Evolutionary conservation across 768 basidiomycete genomes (phyloP).

Genomic region (Rhizopogon salebrosus): DNA sequence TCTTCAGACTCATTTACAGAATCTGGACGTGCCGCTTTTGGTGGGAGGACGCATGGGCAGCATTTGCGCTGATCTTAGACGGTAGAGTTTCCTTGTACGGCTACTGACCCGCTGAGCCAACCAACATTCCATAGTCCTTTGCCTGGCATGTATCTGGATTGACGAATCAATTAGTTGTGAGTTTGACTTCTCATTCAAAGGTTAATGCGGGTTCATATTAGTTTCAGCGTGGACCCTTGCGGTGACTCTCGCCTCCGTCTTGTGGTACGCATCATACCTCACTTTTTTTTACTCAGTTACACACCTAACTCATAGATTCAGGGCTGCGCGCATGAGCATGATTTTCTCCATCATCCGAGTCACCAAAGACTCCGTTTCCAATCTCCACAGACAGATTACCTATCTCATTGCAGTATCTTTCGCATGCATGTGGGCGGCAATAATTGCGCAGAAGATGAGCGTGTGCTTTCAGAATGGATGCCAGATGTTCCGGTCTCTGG

Average conservation of each 20-base stretch:
- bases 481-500: not conserved
- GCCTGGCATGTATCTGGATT: no score
- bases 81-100: not conserved
- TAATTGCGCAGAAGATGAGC: not conserved
- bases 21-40: not conserved
- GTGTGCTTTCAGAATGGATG: not conserved
- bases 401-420: not conserved
- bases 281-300: no score
- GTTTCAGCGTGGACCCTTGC: no score
- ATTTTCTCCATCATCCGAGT: conserved; percentile 1
- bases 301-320: not conserved
- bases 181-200: no score
- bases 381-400: not conserved
- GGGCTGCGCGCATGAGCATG: conserved; percentile 1
- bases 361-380: not conserved
- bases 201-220: not conserved
- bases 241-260: no score
- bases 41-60: conserved; percentile 2
- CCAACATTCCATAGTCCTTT: no score
- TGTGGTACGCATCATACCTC: no score
- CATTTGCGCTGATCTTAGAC: not conserved
- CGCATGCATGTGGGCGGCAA: not conserved
- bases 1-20: no score
- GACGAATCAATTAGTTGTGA: no score
- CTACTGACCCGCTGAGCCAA: no score